These are phyloP conservation scores for Blepharisma japonicum DNA, from an alignment of 73 alveolate genomes.

Conservation along the genomic window DNA sequence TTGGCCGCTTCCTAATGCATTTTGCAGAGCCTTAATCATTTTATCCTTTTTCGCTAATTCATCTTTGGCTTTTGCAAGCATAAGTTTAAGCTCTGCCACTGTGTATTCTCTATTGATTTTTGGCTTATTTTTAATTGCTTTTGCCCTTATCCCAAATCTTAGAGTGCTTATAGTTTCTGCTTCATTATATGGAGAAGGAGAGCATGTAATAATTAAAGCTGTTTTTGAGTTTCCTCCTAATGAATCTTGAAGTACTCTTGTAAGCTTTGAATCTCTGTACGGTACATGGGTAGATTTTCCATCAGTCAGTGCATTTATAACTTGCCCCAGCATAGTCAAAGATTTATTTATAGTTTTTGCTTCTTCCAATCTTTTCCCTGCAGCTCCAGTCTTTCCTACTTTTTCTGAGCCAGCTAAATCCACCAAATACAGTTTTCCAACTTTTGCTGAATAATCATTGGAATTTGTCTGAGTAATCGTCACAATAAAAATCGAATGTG, in stretches of 20 bases:
- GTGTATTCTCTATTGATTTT: constrained; percentile 94
- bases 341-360: constrained; percentile 70
- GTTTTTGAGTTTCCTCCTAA: constrained; percentile 98
- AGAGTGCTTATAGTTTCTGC: constrained; percentile 94
- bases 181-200: constrained; percentile 95
- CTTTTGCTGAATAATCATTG: constrained; percentile 42
- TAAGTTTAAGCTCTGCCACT: constrained; percentile 92
- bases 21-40: background rate
- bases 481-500: constrained; percentile 95
- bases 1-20: too few relatives aligned
- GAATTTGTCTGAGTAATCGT: constrained; percentile 80
- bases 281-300: constrained; percentile 64
- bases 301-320: constrained; percentile 66
- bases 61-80: constrained; percentile 78
- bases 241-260: constrained; percentile 92
- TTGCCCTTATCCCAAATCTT: constrained; percentile 96
- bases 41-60: constrained; percentile 47
- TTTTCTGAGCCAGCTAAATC: constrained; percentile 84
- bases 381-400: constrained; percentile 64
- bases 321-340: constrained; percentile 70
- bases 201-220: constrained; percentile 93
- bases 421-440: constrained; percentile 70
- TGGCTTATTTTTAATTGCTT: constrained; percentile 92
- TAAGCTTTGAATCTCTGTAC: constrained; percentile 70
- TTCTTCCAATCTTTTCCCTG: constrained; percentile 70